phyloP scores from a whole-genome alignment of 768 basidiomycete genomes.

The Pholiota conissans region DNA sequence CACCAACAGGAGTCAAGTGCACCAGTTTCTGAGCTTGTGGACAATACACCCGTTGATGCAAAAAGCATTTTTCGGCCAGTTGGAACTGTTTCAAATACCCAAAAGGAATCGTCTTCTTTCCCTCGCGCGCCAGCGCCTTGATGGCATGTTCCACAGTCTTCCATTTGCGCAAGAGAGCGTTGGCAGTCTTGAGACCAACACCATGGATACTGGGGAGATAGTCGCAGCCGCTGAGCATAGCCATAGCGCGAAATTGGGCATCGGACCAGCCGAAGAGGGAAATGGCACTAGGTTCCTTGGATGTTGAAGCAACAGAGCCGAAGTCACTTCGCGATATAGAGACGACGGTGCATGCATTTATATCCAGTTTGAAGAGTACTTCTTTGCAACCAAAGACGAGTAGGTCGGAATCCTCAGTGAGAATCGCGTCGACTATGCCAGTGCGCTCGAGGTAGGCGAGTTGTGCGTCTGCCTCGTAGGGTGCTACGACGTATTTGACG shows the following conservation, averaged over 20 bases:
- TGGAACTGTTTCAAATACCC: conserved; percentile 75
- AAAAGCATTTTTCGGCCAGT: conserved; percentile 88
- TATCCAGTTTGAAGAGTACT: conserved; percentile 93
- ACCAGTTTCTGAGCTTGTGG: conserved; percentile 66
- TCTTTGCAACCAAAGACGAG: conserved; percentile 95
- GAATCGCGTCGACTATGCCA: conserved; percentile 84
- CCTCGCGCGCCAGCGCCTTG: conserved; percentile 73
- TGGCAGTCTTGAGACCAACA: conserved; percentile 93
- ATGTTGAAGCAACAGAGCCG: conserved; percentile 48
- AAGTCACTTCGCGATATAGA: conserved; percentile 71
- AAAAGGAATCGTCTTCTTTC: conserved; percentile 77
- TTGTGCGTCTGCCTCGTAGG: conserved; percentile 98
- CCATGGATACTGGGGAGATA: conserved; percentile 91
- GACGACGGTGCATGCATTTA: conserved; percentile 58
- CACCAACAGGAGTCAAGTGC: conserved; percentile 63
- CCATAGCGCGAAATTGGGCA: conserved; percentile 88
- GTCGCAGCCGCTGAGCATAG: conserved; percentile 91
- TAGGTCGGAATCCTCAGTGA: conserved; percentile 97
- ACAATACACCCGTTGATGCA: conserved; percentile 91
- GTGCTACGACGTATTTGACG: conserved; percentile 88
- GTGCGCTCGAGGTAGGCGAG: conserved; percentile 86
- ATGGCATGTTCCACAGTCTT: conserved; percentile 86
- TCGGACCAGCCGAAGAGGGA: conserved; percentile 90
- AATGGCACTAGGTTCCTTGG: conserved; percentile 55
- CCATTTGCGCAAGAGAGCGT: conserved; percentile 76